phyloP scores from a whole-genome alignment of 495 filamentous ascomycete species.

The Bacidia gigantensis region DNA sequence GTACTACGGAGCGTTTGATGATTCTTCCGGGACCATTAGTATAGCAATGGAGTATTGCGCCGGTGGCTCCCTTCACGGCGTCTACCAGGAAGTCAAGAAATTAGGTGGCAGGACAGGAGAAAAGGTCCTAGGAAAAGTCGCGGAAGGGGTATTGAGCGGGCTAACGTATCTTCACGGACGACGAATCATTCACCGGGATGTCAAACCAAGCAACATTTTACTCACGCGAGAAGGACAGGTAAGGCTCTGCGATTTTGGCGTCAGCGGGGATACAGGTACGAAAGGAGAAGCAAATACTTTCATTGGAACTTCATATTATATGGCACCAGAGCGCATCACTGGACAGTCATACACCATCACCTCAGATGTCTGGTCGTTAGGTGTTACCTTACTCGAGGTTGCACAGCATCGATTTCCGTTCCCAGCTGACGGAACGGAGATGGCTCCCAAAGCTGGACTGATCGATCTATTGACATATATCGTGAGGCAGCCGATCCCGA shows the following conservation, averaged over 20 bases:
- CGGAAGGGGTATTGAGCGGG: conserved; percentile 87
- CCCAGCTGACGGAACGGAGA: conserved; percentile 88
- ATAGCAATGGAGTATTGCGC: conserved; percentile 99
- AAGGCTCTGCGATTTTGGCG: conserved; percentile 96
- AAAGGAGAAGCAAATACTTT: conserved; percentile 98
- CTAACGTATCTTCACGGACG: conserved; percentile 91
- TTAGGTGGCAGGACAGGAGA: conserved; percentile 90
- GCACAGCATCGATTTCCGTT: conserved; percentile 97
- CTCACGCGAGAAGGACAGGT: conserved; percentile 85
- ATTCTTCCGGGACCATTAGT: conserved; percentile 82
- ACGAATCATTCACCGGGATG: conserved; percentile 97
- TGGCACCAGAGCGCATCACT: conserved; percentile 96
- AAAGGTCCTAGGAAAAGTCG: conserved; percentile 95
- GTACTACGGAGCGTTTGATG: conserved; percentile 94
- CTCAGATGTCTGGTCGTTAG: conserved; percentile 93
- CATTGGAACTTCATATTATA: conserved; percentile 97
- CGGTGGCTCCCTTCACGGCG: conserved; percentile 84
- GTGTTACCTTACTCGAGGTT: conserved; percentile 91
- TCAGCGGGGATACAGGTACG: conserved; percentile 93
- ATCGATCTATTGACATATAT: conserved; percentile 97
- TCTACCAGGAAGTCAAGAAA: conserved; percentile 94
- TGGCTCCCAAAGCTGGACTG: conserved; percentile 70
- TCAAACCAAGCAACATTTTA: conserved; percentile 96
- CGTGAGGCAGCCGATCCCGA: conserved; percentile 87
- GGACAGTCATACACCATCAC: conserved; percentile 97